A percentile compares a stretch with the other conserved stretches of the same genome.
Conservation (phyloP, 345 rosid genomes). For the Mercurialis annua region DNA sequence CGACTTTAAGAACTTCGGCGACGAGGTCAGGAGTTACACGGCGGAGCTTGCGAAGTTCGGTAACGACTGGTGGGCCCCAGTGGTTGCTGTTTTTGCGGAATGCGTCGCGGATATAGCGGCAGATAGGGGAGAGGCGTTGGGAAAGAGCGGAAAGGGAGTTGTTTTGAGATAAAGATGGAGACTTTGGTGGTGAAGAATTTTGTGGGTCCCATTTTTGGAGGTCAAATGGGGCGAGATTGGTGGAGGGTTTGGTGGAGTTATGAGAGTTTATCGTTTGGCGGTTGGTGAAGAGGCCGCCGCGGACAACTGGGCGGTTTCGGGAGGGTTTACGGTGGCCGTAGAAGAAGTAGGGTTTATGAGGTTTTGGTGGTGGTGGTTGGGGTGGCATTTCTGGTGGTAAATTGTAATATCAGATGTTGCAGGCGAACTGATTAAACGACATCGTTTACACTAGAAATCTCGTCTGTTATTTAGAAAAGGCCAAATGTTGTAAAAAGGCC, state of each 20-base stretch:
- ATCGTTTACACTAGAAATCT: no score
- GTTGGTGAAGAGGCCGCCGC: constrained; percentile 80
- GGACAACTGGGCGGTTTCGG: constrained; percentile 67
- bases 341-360: constrained; percentile 62
- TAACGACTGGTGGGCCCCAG: constrained; percentile 65
- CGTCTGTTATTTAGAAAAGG: no score
- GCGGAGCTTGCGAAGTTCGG: constrained; percentile 80
- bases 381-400: constrained; percentile 21
- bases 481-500: no score
- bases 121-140: constrained; percentile 68
- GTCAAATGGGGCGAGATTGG: constrained; percentile 39
- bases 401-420: no score
- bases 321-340: constrained; percentile 87
- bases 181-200: constrained; percentile 19
- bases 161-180: constrained; percentile 5
- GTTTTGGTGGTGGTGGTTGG: constrained; percentile 4
- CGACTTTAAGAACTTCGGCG: constrained; percentile 71
- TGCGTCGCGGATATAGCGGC: constrained; percentile 76
- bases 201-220: constrained; percentile 73
- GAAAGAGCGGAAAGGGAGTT: constrained; percentile 35
- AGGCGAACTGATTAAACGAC: neutral
- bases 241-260: constrained; percentile 4
- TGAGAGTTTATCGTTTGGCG: constrained; percentile 39
- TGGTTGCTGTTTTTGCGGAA: constrained; percentile 50
- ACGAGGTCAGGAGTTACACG: constrained; percentile 77